Evolutionary conservation across 1,139 yeast species (phyloP).

Genomic region (Lodderomyces theae): DNA sequence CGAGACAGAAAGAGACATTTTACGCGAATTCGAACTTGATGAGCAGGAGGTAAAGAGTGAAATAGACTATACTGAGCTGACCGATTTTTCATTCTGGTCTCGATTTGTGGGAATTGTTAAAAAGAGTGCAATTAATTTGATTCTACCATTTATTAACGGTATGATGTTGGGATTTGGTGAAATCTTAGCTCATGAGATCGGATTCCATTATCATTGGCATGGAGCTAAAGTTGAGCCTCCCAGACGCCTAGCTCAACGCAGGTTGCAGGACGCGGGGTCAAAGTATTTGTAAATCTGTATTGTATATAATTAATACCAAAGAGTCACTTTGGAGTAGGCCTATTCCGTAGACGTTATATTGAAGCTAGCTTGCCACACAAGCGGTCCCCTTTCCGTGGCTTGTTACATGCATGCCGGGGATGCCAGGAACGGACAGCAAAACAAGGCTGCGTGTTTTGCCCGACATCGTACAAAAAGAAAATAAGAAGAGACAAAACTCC

Average conservation of each 20-base stretch:
- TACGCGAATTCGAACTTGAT: not conserved
- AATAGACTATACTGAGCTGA: slow-evolving; percentile 1
- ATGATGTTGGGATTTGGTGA: slow-evolving; percentile 97
- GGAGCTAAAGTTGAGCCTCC: slow-evolving; percentile 65
- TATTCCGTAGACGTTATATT: no score
- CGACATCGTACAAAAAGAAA: not conserved
- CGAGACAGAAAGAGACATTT: not conserved
- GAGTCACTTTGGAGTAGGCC: no score
- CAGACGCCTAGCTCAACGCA: slow-evolving; percentile 27
- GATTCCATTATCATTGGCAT: slow-evolving; percentile 74
- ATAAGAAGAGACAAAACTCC: slow-evolving; percentile 4
- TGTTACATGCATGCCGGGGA: no score
- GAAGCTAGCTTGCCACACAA: no score
- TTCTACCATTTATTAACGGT: slow-evolving; percentile 89
- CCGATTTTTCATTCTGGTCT: slow-evolving; percentile 26
- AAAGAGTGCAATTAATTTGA: slow-evolving; percentile 66
- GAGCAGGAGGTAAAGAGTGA: no score
- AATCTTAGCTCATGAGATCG: slow-evolving; percentile 88
- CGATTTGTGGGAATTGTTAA: slow-evolving; percentile 25
- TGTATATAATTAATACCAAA: no score
- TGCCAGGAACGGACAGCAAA: no score
- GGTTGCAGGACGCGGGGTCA: slow-evolving; percentile 1
- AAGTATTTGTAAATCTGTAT: not conserved
- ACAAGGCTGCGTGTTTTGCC: slow-evolving; percentile 1
- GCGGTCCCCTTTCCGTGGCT: no score